phyloP scores from a whole-genome alignment of 192 early-diverging fungal genomes.

The Allomyces javanicus region DNA sequence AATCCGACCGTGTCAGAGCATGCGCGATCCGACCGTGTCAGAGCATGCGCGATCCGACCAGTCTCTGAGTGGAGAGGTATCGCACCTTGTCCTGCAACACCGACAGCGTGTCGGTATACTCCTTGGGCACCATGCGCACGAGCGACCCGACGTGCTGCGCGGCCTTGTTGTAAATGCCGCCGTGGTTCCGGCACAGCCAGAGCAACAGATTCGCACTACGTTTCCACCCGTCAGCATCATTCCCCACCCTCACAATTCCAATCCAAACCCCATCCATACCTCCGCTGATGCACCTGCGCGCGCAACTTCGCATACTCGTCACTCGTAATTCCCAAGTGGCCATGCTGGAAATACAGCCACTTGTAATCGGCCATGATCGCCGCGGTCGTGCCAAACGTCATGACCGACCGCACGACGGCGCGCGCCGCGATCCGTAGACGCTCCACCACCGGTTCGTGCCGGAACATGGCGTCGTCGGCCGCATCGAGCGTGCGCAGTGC shows the following conservation, averaged over 20 bases:
- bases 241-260: too few relatives aligned
- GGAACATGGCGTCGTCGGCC: too few relatives aligned
- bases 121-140: conserved; percentile 18
- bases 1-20: too few relatives aligned
- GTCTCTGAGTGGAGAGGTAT: too few relatives aligned
- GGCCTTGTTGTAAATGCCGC: conserved; percentile 23
- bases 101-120: conserved; percentile 24
- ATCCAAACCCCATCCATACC: not conserved
- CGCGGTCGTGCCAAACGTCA: not conserved
- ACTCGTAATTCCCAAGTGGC: conserved; percentile 16
- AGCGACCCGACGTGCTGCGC: conserved; percentile 21
- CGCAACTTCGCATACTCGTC: conserved; percentile 23
- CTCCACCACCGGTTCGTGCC: too few relatives aligned
- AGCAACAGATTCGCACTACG: conserved; percentile 21
- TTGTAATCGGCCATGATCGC: conserved; percentile 24
- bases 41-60: too few relatives aligned
- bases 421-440: too few relatives aligned
- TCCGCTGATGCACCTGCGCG: conserved; percentile 17
- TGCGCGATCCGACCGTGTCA: too few relatives aligned
- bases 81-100: conserved; percentile 17
- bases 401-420: not conserved
- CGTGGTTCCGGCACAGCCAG: conserved; percentile 19
- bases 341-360: conserved; percentile 20
- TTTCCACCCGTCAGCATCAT: not conserved
- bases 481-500: too few relatives aligned